A percentile compares a stretch with the other conserved stretches of the same genome.
Evolutionary conservation across 495 filamentous ascomycete genomes (phyloP).

Genomic region (Penicillium longicatenatum): DNA sequence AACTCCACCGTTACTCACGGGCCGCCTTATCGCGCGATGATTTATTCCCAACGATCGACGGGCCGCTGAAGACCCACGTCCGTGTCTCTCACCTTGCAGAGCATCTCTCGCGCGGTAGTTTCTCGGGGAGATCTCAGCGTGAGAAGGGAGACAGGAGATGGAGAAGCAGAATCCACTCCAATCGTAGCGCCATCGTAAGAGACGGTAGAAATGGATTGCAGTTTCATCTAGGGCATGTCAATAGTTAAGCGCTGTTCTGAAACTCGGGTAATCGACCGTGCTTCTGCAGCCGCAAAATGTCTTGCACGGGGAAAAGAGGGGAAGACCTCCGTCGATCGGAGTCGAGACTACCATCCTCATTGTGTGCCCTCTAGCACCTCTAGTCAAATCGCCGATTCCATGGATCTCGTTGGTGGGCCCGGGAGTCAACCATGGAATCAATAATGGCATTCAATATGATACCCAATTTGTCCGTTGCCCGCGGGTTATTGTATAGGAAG

Average conservation of each 20-base stretch:
- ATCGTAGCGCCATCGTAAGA: too few species aligned
- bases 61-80: conserved; percentile 13
- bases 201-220: not conserved
- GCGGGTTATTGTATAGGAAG: too few species aligned
- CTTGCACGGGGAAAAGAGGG: conserved; percentile 21
- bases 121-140: too few species aligned
- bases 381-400: too few species aligned
- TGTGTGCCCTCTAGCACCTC: too few species aligned
- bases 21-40: conserved; percentile 18
- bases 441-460: too few species aligned
- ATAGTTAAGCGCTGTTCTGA: conserved; percentile 8
- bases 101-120: too few species aligned
- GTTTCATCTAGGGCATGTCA: not conserved
- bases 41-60: conserved; percentile 11
- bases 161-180: too few species aligned
- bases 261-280: conserved; percentile 14
- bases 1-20: conserved; percentile 28
- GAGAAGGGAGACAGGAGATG: too few species aligned
- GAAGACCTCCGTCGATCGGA: too few species aligned
- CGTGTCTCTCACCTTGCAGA: conserved; percentile 13
- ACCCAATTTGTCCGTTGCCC: too few species aligned
- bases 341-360: conserved; percentile 14
- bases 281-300: conserved; percentile 12
- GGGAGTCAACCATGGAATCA: conserved; percentile 5
- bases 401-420: not conserved